Percentiles rank a stretch among this genome's conserved stretches.
Evolutionary conservation across 306 rosid species (phyloP).

Genomic region (Delonix regia): DNA sequence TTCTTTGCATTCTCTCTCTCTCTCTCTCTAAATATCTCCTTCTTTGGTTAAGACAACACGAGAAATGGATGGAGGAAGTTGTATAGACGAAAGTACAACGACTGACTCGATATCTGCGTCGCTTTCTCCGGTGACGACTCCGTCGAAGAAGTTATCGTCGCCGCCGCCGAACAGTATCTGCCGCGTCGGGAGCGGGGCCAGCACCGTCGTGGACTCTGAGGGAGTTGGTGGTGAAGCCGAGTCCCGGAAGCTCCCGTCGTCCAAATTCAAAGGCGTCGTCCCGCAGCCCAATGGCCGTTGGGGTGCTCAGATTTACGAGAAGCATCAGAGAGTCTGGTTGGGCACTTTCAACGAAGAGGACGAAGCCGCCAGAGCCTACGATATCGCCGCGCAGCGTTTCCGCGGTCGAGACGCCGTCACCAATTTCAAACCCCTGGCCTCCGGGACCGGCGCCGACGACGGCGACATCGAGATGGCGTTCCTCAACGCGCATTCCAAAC

Average conservation of each 20-base stretch:
- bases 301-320: conserved; percentile 99
- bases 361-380: conserved; percentile 90
- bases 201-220: conserved; percentile 62
- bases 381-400: conserved; percentile 84
- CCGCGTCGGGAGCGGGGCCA: conserved; percentile 81
- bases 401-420: conserved; percentile 96
- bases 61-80: conserved; percentile 70
- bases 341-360: conserved; percentile 95
- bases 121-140: conserved; percentile 33
- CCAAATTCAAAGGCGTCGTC: conserved; percentile 94
- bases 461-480: conserved; percentile 61
- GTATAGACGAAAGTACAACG: conserved; percentile 69
- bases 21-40: conserved; percentile 2
- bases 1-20: neutral
- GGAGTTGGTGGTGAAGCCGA: conserved; percentile 64
- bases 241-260: conserved; percentile 83
- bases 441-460: conserved; percentile 6
- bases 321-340: conserved; percentile 96
- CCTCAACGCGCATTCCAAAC: conserved; percentile 76
- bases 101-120: conserved; percentile 61
- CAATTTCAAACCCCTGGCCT: conserved; percentile 62
- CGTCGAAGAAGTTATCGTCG: conserved; percentile 35
- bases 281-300: conserved; percentile 98
- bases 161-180: conserved; percentile 52
- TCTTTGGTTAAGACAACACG: neutral